A percentile compares a stretch with the other conserved stretches of the same genome.
Conservation (phyloP, 192 early-diverging fungal genomes). For the Linnemannia hyalina region DNA sequence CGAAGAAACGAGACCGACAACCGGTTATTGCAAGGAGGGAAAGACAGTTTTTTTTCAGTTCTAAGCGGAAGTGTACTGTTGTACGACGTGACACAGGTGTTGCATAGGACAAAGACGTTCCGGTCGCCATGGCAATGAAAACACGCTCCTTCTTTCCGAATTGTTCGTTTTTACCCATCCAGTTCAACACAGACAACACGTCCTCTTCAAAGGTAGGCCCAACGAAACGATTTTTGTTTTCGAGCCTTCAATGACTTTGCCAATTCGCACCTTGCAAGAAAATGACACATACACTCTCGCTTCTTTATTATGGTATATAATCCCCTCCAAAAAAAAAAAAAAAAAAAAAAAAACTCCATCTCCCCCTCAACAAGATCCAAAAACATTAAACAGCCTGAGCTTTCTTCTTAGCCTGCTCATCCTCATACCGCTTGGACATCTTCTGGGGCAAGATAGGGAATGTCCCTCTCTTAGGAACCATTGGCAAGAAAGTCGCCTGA, state of each 20-base stretch:
- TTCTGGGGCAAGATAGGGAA: conserved; percentile 18
- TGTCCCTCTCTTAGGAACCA: conserved; percentile 22
- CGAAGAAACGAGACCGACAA: background rate
- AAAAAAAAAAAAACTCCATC: too few relatives aligned
- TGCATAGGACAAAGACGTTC: background rate
- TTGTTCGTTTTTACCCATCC: too few relatives aligned
- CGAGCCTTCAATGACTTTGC: too few relatives aligned
- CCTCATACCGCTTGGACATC: conserved; percentile 21
- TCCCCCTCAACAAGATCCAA: background rate
- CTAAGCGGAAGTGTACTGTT: background rate
- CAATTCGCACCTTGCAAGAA: background rate
- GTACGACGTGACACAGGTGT: background rate
- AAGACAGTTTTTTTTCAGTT: background rate
- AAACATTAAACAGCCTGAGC: background rate
- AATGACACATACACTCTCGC: background rate
- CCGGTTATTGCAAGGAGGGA: background rate
- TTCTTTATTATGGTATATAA: background rate
- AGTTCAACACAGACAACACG: too few relatives aligned
- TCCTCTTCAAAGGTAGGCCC: too few relatives aligned
- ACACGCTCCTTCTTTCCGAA: background rate
- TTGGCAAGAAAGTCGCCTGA: conserved; percentile 39
- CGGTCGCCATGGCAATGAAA: background rate
- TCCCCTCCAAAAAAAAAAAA: background rate
- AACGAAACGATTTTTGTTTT: background rate
- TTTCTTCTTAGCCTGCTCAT: conserved; percentile 10